Evolutionary conservation across 331 rosid genomes (phyloP), one percentile per base, ranked within the genome.

Genomic region (Erythrophleum ivorense): DNA sequence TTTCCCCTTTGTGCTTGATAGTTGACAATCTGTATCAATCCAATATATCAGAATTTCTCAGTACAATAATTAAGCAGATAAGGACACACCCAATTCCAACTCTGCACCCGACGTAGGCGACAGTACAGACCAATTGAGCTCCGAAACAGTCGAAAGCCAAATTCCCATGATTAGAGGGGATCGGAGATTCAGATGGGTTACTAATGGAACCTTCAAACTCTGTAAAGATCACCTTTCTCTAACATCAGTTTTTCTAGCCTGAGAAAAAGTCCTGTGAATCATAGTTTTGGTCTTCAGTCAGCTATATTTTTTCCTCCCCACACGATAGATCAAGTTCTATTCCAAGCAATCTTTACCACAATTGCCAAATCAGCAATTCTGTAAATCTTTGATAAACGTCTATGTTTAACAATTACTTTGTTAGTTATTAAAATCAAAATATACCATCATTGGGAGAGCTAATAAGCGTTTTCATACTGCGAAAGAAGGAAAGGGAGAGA

Each of bases 311-410:
- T 41, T 41, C 15, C 50, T 40, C 29, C 50, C 8, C 29, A 36
- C 21, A 18, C 16, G 3, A 31, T 12, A 12, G 40, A 64, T 33
- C 69, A 64, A 64, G 46, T 6, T 34, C 13, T 38, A 64, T 34
- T 64, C 64, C 48, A 65, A 38, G 71, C 72, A 66, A 38, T 10
- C 45, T 41, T 64, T 7, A 64, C 70, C 6, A 5, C 70, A 64
- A 7, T 34, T 3, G 1, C 12, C 19, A 3, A 10, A 13, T 63
- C 21, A 13, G 21, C 11, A 63, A 34, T 63, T 14, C 21, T 36
- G 21, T 63, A 13, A 33, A 34, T 19, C 14, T 58, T 58, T 21
- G 33, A 21, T 58, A 7, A 43, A 38, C 24, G 29, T 19, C 29
- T 66, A 38, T 66, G 14, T 33, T 65, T 14, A 18, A 65, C 13